Base-by-base conservation (phyloP, 139 green algal genomes). In the Picochlorum sp. region DNA sequence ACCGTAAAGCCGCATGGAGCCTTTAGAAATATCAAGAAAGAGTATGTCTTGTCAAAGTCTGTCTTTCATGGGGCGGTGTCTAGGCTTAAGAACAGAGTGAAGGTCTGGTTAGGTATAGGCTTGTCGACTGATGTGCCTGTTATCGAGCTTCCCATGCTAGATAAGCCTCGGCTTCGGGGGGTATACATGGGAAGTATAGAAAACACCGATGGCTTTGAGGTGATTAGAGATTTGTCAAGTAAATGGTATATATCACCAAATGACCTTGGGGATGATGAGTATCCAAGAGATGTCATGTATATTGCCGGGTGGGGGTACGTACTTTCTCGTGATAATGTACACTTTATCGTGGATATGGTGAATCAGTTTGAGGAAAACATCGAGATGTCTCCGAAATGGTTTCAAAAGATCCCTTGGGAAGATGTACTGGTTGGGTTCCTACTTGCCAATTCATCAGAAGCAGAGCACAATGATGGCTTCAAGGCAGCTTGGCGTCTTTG, bases 361-460 rank as follows among this genome's bases (percentile, higher is more conserved):
- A 57, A 65, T 22, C 16, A 43, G 28, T 84, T 44, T 28, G 41
- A 59, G 24, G 5, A 16, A 24, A 18, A 61, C 7, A 61, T 65
- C 1, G 50, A 56, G 4, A 13, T 20, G 9, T 62, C 63, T 2
- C 68, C 72, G 24, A 25, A 26, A 18, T 79, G 57, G 61, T 73
- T 56, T n/a, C 20, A 9, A 29, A 16, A 69, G 54, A 49, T 86
- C 33, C 55, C 64, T 13, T 86, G 73, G 69, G 79, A 86, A 63
- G 79, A 86, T 44, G 79, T 86, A 8, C 45, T 78, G 25, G 35
- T 87, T 24, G 74, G 70, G 26, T 37, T 78, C 45, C 50, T 86
- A 60, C 57, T 78, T 40, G 24, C 30, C 47, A 60, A 76, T 6
- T 57, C 40, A 14, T 56, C 33, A 4, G 41, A 36, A 25, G 24